Percentiles rank a stretch among this genome's conserved stretches.
phyloP scores from a whole-genome alignment of 768 basidiomycete species.

The Kwoniella newhampshirensis region DNA sequence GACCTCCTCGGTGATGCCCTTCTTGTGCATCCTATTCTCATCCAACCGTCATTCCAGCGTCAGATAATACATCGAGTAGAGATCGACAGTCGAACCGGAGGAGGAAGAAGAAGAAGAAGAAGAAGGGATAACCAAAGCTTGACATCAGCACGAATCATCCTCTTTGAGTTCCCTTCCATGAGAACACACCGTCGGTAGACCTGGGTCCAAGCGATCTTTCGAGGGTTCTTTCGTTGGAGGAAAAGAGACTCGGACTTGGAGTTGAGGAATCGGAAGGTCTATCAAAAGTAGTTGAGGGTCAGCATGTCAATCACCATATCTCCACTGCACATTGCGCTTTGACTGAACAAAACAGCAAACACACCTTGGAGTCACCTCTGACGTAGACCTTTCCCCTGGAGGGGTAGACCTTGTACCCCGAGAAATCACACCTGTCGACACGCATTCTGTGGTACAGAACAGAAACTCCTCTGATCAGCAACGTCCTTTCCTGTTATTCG shows the following conservation, averaged over 20 bases:
- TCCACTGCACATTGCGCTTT: not conserved
- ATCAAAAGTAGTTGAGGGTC: conserved; percentile 6
- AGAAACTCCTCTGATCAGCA: conserved; percentile 1
- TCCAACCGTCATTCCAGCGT: conserved; percentile 2
- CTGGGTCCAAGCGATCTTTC: conserved; percentile 96
- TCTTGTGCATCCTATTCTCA: conserved; percentile 83
- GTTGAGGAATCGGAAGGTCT: conserved; percentile 93
- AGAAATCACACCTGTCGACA: conserved; percentile 98
- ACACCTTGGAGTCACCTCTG: conserved; percentile 91
- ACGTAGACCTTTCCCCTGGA: conserved; percentile 94
- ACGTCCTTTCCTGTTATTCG: too few species aligned
- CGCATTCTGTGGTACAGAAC: conserved; percentile 57
- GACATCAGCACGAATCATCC: not conserved
- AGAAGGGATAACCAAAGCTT: not conserved
- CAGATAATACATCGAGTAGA: not conserved
- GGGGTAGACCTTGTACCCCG: conserved; percentile 96
- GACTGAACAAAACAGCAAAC: conserved; percentile 29
- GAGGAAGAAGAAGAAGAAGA: conserved; percentile 54
- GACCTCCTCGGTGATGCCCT: conserved; percentile 98
- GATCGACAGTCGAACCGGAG: conserved; percentile 60
- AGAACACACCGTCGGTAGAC: conserved; percentile 49
- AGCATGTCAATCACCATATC: not conserved
- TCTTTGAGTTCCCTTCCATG: not conserved
- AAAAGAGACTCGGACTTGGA: conserved; percentile 96
- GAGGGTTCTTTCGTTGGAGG: conserved; percentile 98